These are phyloP conservation scores for Entoloma clypeatum DNA, from an alignment of 1,284 basidiomycete species.

Conservation along the genomic window DNA sequence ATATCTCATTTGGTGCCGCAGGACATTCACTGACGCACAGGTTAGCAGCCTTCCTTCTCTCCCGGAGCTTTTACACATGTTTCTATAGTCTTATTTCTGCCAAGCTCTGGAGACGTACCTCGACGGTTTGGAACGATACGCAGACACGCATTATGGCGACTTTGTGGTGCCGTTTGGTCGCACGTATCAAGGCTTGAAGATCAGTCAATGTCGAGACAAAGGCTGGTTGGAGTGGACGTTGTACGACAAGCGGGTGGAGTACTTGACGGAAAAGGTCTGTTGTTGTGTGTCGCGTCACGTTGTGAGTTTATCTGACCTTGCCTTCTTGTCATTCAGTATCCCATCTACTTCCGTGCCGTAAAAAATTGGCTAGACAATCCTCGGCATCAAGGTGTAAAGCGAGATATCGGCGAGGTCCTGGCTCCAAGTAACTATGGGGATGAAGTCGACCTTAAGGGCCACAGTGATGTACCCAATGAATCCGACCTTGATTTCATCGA, in stretches of 20 bases:
- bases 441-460: constrained; percentile 10
- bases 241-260: neutral
- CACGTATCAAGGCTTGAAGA: constrained; percentile 15
- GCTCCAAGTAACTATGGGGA: constrained; percentile 12
- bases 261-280: constrained; percentile 12
- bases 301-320: neutral
- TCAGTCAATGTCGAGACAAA: constrained; percentile 18
- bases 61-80: too few species aligned
- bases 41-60: too few species aligned
- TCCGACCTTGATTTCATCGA: constrained; percentile 1
- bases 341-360: constrained; percentile 15
- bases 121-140: constrained; percentile 10
- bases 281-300: neutral
- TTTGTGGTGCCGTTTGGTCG: constrained; percentile 20
- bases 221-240: constrained; percentile 15
- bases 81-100: too few species aligned
- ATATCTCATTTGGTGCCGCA: too few species aligned
- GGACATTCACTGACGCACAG: too few species aligned
- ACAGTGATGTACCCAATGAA: constrained; percentile 1
- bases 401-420: constrained; percentile 17
- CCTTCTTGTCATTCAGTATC: constrained; percentile 7
- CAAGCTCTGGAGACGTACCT: constrained; percentile 14
- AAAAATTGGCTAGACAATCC: constrained; percentile 15
- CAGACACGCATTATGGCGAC: constrained; percentile 9
- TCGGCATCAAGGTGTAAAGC: constrained; percentile 8